A percentile compares a stretch with the other conserved stretches of the same genome.
Conservation (phyloP, 805 yeast genomes). For the Ascoidea tarda region DNA sequence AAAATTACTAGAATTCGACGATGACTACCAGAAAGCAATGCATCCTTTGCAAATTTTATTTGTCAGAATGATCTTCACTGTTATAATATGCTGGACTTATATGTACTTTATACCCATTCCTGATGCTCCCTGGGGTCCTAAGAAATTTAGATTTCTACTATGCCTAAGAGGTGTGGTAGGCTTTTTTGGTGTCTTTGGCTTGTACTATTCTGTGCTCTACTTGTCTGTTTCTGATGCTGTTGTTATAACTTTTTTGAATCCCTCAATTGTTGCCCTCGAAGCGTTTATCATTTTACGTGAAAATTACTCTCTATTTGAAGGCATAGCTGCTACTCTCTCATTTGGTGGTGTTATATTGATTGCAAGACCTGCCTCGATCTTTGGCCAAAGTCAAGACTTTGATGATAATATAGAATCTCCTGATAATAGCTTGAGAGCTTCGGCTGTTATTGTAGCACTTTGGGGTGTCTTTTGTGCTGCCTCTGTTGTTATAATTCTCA, state of each 20-base stretch:
- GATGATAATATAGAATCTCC: conserved; percentile 33
- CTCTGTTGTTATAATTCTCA: conserved; percentile 50
- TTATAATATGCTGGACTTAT: conserved; percentile 38
- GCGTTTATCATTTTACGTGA: conserved; percentile 62
- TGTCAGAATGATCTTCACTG: conserved; percentile 65
- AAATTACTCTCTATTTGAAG: conserved; percentile 50
- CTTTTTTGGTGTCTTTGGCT: conserved; percentile 66
- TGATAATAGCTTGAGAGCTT: conserved; percentile 37
- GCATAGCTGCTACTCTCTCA: conserved; percentile 52
- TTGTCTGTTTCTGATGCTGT: conserved; percentile 72
- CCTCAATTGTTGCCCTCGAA: conserved; percentile 59
- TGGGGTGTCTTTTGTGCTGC: conserved; percentile 61
- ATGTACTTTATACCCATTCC: conserved; percentile 38
- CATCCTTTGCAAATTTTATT: conserved; percentile 71
- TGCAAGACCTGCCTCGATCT: conserved; percentile 66
- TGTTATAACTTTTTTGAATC: conserved; percentile 64
- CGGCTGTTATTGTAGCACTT: conserved; percentile 51
- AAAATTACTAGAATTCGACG: conserved; percentile 56
- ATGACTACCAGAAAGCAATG: conserved; percentile 40
- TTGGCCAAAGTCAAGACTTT: conserved; percentile 18
- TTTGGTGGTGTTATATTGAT: conserved; percentile 65
- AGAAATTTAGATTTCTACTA: conserved; percentile 36
- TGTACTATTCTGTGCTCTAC: conserved; percentile 62
- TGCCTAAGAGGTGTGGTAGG: conserved; percentile 59
- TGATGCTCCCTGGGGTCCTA: conserved; percentile 61